Base-by-base conservation (phyloP, 2,329 filamentous ascomycete genomes). In the Didymella sp. region DNA sequence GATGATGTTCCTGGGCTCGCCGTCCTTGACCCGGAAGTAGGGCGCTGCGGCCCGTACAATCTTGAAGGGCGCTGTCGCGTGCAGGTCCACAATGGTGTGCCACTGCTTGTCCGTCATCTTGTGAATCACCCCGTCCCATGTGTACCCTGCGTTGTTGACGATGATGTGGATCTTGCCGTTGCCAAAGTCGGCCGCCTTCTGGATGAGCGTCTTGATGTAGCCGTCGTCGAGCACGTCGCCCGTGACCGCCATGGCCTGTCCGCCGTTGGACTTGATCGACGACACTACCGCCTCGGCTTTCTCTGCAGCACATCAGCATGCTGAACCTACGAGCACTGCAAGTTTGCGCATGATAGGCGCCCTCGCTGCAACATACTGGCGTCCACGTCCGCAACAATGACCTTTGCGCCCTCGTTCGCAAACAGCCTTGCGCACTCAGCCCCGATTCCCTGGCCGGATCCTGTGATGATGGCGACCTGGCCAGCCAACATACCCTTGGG, bases 61-160 rank as follows among this genome's bases (percentile, higher is more conserved):
- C 74, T 88, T 89, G 82, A 96, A 96, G 11, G 92, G 92, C 2
- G 90, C 91, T 12, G 91, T 95, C 73, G 85, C 88, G 82, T 96
- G 92, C 44, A 96, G 82, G 21, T 88, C 86, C 27, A 96, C 79
- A 74, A 96, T 96, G 47, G 89, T 92, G 61, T 95, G 89, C 91
- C 91, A 96, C 82, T 96, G 91, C 80, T 91, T 91, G 81, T 96
- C 91, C 15, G 88, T 90, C 82, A 92, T 94, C 83, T 95, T 96
- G 82, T 96, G 91, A 64, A 96, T 92, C 35, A 96, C 91, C 6
- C 89, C 92, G 75, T 96, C 92, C 91, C 92, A 96, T 0, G 92
- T 96, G 78, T 91, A 96, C 38, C 91, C 92, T 0, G 92, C 92
- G 74, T 96, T 96, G 78, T 96, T 96, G 58, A 96, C 90, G 54